Evolutionary conservation across 257 asterid species (phyloP), one percentile per base, ranked within the genome.

Genomic region (Jasminum sambac): DNA sequence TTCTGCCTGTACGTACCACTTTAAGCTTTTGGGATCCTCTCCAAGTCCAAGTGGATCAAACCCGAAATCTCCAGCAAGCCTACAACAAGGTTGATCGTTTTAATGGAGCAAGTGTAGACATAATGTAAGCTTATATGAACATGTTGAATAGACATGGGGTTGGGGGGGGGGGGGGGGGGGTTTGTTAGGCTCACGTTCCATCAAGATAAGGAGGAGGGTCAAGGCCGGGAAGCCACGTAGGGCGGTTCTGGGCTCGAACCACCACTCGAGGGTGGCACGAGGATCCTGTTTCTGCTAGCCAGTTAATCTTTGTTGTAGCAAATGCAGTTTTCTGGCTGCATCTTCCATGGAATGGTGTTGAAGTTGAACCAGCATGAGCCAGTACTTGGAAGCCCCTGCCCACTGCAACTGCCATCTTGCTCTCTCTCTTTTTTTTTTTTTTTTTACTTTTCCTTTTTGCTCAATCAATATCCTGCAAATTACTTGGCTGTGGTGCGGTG

Each of bases 11-110:
- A 87, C 94, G 76, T 89, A 89, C 97, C 97, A 89, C 85, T 69
- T 91, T 77, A 91, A 82, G 84, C 85, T 89, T 63, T 82, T 89
- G 4, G 98, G 96, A 78, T 92, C 95, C 82, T 92, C 96, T 46
- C 96, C 98, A 48, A 92, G 96, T 36, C 95, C 96, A 42, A 92
- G 84, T 21, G 98, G 98, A 73, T 92, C 96, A 50, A 92, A 92
- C 34, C 98, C 98, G 59, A 79, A 89, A 80, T 92, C 98, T 57
- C 98, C 98, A 68, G 89, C 83, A 57, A 92, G 86, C 72, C 98
- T 92, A 80, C 73, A 83, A 17, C 6, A 66, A 12, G 13, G 24
- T 16, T 1, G 38, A 62, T 59, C 69, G 43, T 44, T 5, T 21
- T 55, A 21, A 17, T 55, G 61, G 30, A 62, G 40, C 58, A 25